phyloP scores from a whole-genome alignment of 345 rosid genomes.

The Populus pruinosa region DNA sequence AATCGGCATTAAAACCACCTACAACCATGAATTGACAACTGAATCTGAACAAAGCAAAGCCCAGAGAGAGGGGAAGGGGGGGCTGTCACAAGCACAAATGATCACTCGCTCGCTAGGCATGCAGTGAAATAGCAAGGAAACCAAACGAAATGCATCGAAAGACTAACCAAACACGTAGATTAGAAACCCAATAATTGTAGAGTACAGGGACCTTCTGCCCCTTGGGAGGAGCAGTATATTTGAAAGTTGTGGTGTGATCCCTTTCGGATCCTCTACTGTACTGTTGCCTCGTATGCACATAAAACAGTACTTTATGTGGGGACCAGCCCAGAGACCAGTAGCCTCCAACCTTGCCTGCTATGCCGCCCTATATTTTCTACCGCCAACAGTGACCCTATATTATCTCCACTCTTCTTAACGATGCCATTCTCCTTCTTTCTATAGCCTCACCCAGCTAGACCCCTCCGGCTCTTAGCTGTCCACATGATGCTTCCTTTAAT shows the following conservation, averaged over 20 bases:
- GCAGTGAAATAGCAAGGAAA: background rate
- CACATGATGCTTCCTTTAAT: slow-evolving; percentile 31
- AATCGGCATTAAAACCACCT: background rate
- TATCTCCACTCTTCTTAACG: background rate
- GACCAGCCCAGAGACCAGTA: background rate
- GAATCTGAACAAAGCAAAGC: background rate
- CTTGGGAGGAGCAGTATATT: background rate
- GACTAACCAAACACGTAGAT: background rate
- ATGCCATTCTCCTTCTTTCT: slow-evolving; percentile 2
- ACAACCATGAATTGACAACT: slow-evolving; percentile 9
- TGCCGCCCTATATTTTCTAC: slow-evolving; percentile 33
- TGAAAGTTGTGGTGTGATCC: background rate
- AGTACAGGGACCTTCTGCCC: background rate
- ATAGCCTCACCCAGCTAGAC: slow-evolving; percentile 16
- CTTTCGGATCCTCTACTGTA: background rate
- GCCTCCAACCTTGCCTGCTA: slow-evolving; percentile 7
- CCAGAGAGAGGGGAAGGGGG: background rate
- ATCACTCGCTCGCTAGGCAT: background rate
- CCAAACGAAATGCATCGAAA: background rate
- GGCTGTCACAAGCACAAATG: background rate
- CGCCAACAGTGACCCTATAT: slow-evolving; percentile 36
- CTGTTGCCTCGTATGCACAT: background rate
- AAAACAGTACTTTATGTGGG: background rate
- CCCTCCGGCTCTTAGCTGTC: slow-evolving; percentile 38
- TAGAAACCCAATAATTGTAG: slow-evolving; percentile 7